Evolutionary conservation across 1,284 basidiomycete genomes (phyloP), one percentile per base, ranked within the genome.

Genomic region (Trametes pubescens): DNA sequence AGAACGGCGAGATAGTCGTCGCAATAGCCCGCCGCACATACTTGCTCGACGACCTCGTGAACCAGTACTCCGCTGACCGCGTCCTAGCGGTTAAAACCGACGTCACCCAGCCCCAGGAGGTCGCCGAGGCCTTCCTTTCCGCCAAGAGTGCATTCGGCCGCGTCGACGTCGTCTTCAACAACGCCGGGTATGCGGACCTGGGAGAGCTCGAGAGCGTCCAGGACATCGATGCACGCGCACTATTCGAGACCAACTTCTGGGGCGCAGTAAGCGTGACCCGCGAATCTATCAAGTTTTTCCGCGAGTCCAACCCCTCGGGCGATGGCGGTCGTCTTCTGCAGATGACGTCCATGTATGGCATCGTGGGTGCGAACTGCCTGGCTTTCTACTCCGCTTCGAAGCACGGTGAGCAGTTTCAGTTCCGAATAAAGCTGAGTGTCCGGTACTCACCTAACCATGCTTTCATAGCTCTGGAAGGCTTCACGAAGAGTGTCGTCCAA

Each of bases 111-210:
- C 52, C 22, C 2, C 6, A 38, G 7, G 51, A 61, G 18, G 52
- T 61, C 14, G n/a, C 37, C 26, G 46, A 49, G n/a, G 52, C 46
- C 21, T 61, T 61, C 53, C 18, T 35, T 9, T n/a, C 11, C 1
- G 59, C 52, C 1, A 32, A 34, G 7, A 2, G 2, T 2, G 18
- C 66, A 26, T 81, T 82, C 64, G 82, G 78, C 4, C 73, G 77
- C 21, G 61, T 82, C n/a, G 81, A 82, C 56, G 75, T 82, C 16
- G 77, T 83, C 4, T 73, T 80, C 65, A 83, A 81, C 68, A 83
- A 82, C 48, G 81, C 81, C 3, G 78, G 72, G 1, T 69, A 55
- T 43, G 65, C 44, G 11, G 52, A 74, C 14, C 14, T 52, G 18
- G 61, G 61, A 34, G 51, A 62, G 51, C 13, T 78, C 16, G 79